Base-by-base conservation (phyloP, 345 rosid genomes). In the Corchorus olitorius region DNA sequence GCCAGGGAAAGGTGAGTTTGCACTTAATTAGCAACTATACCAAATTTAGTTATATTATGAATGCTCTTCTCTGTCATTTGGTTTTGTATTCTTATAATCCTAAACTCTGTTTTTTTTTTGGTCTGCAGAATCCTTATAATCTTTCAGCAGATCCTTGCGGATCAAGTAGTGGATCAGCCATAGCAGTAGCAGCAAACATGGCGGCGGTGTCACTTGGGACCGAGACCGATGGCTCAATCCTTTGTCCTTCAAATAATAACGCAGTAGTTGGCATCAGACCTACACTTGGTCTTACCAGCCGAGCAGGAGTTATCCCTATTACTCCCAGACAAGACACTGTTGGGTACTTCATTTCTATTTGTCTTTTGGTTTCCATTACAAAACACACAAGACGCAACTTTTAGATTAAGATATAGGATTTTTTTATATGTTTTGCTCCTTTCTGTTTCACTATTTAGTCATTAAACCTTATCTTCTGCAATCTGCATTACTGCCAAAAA, bases 101-200 rank as follows among this genome's bases (percentile, higher is more conserved):
- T 27, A 27, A 27, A 27, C 16, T 33, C 3, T 46, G n/a, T 48
- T 33, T 20, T 69, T 11, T 20, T 27, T 39, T 41, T n/a, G 48
- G 4, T 4, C 2, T 79, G 85, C 87, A 92, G 95, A 93, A 93
- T 79, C 97, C 97, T 11, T 92, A 92, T 62, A 83, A 82, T 50
- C 75, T 88, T 39, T 83, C 92, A 11, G 93, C 82, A 11, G 75
- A 46, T 83, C 92, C 96, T 0, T 84, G 87, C 39, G 94, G 96
- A 45, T 92, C 96, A 70, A 92, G 94, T 62, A 94, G 93, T 60
- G 98, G 92, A 20, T 84, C 98, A 20, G 94, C 89, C 39, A 91
- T 92, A 72, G 83, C 93, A 0, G 92, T 89, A 20, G 93, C 98
- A 7, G 91, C 94, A 1, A 90, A 89, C 74, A 63, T 92, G 82